Base-by-base conservation (phyloP, 352 stramenopile species). In the Phytophthora pistaciae region DNA sequence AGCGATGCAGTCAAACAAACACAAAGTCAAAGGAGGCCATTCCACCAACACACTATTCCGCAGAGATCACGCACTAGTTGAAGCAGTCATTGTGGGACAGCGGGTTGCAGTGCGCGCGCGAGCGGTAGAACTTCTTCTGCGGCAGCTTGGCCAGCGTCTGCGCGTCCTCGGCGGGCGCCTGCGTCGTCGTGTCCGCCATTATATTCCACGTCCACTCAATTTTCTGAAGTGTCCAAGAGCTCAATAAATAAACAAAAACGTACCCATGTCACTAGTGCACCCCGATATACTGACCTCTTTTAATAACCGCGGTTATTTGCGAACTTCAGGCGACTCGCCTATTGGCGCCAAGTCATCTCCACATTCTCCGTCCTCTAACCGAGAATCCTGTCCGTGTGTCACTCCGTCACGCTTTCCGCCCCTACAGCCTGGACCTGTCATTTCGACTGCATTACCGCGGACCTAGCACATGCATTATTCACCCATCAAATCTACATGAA, bases 91-190 rank as follows among this genome's bases (percentile, higher is more conserved):
- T 99, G 81, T 98, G 94, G 21, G 92, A 98, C 33, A 99, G 82
- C 33, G 97, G 97, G 80, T 99, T 99, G 83, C 94, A 99, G 78
- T 99, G 97, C 20, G 97, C 97, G 36, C 97, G 90, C 77, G 91
- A 96, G 46, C 97, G 92, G 79, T 98, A 99, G 77, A 98, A 99
- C 78, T 98, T 98, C 82, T 99, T 99, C 84, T 98, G 90, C 53
- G 92, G 91, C 59, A 81, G 74, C 65, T 86, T 91, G 56, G 57
- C 64, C 46, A 78, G 56, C 60, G 71, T 63, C 75, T 79, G 55
- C 70, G 50, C 46, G 66, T 75, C 62, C 56, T 62, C 61, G 11
- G 36, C 36, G 10, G 69, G 18, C 58, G 33, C 46, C 56, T 16
- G 57, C 53, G 46, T 66, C 42, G 55, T 57, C 36, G 27, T 54